Evolutionary conservation across 108 stramenopile species (phyloP), one percentile per base, ranked within the genome.

Genomic region (Nitzschia sp.): DNA sequence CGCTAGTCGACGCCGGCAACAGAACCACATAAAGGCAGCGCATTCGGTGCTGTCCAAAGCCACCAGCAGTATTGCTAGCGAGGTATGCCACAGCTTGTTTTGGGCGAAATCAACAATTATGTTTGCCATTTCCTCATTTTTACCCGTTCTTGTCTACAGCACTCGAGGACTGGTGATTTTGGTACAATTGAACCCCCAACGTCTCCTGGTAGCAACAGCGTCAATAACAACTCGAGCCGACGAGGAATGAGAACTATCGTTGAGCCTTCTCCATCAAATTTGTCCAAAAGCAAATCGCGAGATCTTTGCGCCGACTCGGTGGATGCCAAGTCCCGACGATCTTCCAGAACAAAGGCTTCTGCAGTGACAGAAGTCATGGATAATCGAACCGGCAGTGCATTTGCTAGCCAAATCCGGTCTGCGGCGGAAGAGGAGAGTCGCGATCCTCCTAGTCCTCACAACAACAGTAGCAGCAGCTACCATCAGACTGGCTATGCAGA

Each of bases 321-420:
- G 8, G 53, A 54, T 59, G 58, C 13, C 0, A 42, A 62, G n/a
- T 62, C 61, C 1, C 36, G 61, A 0, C 36, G 61, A 5, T 62
- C 61, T 13, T 13, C 61, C 1, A 62, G 46, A 26, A 34, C 61
- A 18, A 42, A 62, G 46, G 61, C 25, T 6, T 65, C 64, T 11
- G 49, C 0, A 27, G 25, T 35, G n/a, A 46, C 35, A 9, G 57
- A 58, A 27, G 45, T 65, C 27, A 32, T 60, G 34, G 46, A 35
- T 45, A 58, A 57, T 54, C 38, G 45, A 2, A 36, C 60, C 15
- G 4, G 45, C 15, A 47, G 17, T 9, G 49, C 49, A 30, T 8
- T 19, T 49, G 13, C 58, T 36, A 58, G 45, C 24, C 56, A 58
- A 45, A 56, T 19, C n/a, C 27, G 53, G 32, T 23, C 54, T 18